Conservation (phyloP, 805 yeast species). For the Hanseniaspora thailandica region DNA sequence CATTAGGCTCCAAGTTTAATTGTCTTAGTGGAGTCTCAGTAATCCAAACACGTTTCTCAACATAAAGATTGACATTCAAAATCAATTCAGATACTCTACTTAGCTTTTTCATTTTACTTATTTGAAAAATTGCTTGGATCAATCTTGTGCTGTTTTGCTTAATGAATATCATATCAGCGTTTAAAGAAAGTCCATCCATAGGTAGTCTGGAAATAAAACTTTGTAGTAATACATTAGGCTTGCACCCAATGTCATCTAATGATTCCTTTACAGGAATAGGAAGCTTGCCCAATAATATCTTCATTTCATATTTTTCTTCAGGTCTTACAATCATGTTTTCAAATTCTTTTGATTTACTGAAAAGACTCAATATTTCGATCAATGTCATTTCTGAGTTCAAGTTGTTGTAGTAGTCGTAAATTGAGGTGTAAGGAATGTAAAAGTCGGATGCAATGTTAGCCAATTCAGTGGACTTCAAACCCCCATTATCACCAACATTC, state of each 20-base stretch:
- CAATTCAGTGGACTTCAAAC: conserved; percentile 48
- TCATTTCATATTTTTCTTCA: conserved; percentile 70
- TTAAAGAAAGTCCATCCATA: conserved; percentile 78
- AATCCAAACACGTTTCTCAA: conserved; percentile 73
- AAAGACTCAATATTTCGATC: conserved; percentile 65
- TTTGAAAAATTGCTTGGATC: conserved; percentile 73
- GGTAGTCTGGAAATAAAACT: conserved; percentile 68
- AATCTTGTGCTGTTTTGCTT: conserved; percentile 89
- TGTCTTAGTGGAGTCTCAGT: conserved; percentile 80
- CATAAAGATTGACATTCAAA: conserved; percentile 63
- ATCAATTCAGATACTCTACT: conserved; percentile 45
- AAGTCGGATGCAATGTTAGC: conserved; percentile 81
- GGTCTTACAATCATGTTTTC: conserved; percentile 69
- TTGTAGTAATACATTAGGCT: conserved; percentile 69
- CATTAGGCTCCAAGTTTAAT: conserved; percentile 61
- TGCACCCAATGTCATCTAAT: conserved; percentile 59
- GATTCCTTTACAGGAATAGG: conserved; percentile 80
- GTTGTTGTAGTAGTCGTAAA: conserved; percentile 50
- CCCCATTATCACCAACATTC: conserved; percentile 35
- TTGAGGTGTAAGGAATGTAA: conserved; percentile 66
- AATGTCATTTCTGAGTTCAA: conserved; percentile 54
- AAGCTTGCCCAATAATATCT: conserved; percentile 53
- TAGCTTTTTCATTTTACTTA: conserved; percentile 62
- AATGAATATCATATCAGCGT: conserved; percentile 85
- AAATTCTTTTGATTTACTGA: conserved; percentile 77